These are phyloP conservation scores for Calophaca sinica DNA, from an alignment of 306 rosid species.

Conservation along the genomic window DNA sequence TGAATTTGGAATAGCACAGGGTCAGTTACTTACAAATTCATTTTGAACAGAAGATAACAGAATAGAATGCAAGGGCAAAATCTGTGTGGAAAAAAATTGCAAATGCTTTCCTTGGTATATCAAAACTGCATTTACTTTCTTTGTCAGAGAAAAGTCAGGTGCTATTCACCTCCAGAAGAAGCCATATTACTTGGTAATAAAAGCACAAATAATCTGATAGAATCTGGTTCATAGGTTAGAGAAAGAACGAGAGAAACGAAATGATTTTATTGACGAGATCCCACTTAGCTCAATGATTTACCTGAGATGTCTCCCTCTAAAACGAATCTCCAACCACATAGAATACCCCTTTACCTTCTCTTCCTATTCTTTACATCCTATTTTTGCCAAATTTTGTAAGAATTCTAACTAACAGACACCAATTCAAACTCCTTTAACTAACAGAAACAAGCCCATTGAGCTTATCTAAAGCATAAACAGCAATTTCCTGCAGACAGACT, in stretches of 20 bases:
- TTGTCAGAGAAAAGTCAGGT: no score
- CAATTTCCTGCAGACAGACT: slow-evolving; percentile 13
- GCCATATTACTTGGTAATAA: not conserved
- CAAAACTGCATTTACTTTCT: no score
- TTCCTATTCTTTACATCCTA: not conserved
- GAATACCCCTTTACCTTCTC: not conserved
- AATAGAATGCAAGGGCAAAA: slow-evolving; percentile 8
- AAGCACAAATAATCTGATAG: slow-evolving; percentile 17
- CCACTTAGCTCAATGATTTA: not conserved
- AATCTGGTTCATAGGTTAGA: not conserved
- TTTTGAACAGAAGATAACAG: slow-evolving; percentile 11
- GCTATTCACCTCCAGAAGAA: slow-evolving; percentile 17
- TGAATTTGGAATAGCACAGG: slow-evolving; percentile 5
- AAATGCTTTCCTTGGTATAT: slow-evolving; percentile 1
- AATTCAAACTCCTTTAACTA: not conserved
- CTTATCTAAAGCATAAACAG: not conserved
- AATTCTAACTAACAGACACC: not conserved
- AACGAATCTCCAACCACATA: not conserved
- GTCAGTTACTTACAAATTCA: slow-evolving; percentile 16
- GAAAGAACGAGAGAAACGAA: not conserved
- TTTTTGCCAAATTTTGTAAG: not conserved
- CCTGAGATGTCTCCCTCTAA: not conserved
- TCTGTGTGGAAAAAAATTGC: not conserved
- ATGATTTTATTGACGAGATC: not conserved
- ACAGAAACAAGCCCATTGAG: not conserved